phyloP scores from a whole-genome alignment of 2,329 filamentous ascomycete genomes.

The Colletotrichum phormii region DNA sequence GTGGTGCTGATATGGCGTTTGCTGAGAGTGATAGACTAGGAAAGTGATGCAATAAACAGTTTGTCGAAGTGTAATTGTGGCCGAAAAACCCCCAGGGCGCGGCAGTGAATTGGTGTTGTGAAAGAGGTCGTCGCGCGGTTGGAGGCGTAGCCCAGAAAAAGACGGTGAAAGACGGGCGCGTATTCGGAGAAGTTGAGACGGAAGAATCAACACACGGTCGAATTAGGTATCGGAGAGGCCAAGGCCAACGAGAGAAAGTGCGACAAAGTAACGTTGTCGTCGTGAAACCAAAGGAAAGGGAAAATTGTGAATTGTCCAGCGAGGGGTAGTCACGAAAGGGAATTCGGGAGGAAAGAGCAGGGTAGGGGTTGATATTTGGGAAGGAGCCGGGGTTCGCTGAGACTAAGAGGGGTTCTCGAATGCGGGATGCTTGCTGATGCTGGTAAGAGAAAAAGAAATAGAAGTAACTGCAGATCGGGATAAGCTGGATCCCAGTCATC shows the following conservation, averaged over 20 bases:
- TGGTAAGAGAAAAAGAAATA: background rate
- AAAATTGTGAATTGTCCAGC: background rate
- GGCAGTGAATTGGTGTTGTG: slow-evolving; percentile 12
- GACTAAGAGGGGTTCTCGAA: slow-evolving; percentile 25
- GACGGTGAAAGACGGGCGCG: background rate
- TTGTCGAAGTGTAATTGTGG: slow-evolving; percentile 2
- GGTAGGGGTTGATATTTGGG: background rate
- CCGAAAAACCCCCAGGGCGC: background rate
- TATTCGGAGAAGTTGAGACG: background rate
- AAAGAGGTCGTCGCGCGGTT: background rate
- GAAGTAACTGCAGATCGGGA: slow-evolving; percentile 15
- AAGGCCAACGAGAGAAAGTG: slow-evolving; percentile 5
- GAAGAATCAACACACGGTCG: slow-evolving; percentile 17
- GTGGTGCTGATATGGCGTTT: slow-evolving; percentile 14
- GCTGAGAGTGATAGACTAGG: background rate
- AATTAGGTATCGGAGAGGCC: background rate
- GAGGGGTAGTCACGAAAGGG: slow-evolving; percentile 14
- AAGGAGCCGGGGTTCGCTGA: slow-evolving; percentile 2
- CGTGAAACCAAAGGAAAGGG: slow-evolving; percentile 2
- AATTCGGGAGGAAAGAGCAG: slow-evolving; percentile 1
- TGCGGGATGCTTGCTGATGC: slow-evolving; percentile 1
- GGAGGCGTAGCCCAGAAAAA: background rate
- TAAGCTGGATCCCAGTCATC: background rate
- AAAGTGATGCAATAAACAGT: background rate
- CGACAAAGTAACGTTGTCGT: slow-evolving; percentile 21